Conservation (phyloP, 2,329 filamentous ascomycete species). For the Paracorniculantispora psalliotae region DNA sequence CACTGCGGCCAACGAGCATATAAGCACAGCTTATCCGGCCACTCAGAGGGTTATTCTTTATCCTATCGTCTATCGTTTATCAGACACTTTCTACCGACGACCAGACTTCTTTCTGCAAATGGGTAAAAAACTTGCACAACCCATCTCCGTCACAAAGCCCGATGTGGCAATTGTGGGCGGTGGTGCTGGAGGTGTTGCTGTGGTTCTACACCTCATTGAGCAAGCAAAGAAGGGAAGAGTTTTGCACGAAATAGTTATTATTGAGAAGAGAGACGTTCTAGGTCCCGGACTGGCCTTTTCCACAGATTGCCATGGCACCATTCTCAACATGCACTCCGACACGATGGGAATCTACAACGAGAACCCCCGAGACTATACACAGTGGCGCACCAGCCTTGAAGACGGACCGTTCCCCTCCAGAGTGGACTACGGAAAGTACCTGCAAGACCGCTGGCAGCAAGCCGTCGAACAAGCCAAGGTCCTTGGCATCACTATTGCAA, state of each 20-base stretch:
- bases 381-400: slow-evolving; percentile 4
- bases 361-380: slow-evolving; percentile 12
- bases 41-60: neutral
- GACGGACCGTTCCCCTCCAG: slow-evolving; percentile 13
- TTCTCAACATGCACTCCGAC: slow-evolving; percentile 14
- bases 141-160: neutral
- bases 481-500: neutral
- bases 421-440: slow-evolving; percentile 8
- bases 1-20: neutral
- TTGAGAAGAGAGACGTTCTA: neutral
- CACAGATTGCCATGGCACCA: slow-evolving; percentile 8
- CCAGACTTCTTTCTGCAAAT: neutral
- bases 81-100: neutral
- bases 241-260: neutral
- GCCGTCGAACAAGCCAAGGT: neutral
- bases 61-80: neutral
- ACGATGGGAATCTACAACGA: slow-evolving; percentile 11
- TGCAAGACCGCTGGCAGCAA: neutral
- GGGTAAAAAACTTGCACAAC: slow-evolving; percentile 5
- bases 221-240: slow-evolving; percentile 5
- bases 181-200: slow-evolving; percentile 10
- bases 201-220: slow-evolving; percentile 9
- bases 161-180: slow-evolving; percentile 12
- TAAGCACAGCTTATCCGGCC: slow-evolving; percentile 9
- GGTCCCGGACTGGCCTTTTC: slow-evolving; percentile 12